Conservation (phyloP, 768 basidiomycete species). For the Termitomyces sp. region DNA sequence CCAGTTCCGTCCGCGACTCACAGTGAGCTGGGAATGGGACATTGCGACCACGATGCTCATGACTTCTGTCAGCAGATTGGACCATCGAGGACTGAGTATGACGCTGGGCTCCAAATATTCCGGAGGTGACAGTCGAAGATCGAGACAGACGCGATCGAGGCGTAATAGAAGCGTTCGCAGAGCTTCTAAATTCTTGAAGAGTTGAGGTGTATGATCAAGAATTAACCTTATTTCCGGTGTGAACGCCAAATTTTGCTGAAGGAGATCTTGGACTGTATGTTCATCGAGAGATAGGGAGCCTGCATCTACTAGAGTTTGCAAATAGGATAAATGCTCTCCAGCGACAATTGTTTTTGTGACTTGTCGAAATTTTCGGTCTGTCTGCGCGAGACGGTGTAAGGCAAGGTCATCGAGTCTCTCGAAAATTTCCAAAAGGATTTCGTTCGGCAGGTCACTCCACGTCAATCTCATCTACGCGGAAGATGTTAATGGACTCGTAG, state of each 20-base stretch:
- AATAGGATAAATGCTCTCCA: conserved; percentile 1
- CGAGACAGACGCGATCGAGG: background rate
- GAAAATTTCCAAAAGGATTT: conserved; percentile 9
- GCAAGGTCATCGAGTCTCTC: background rate
- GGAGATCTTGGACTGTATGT: conserved; percentile 1
- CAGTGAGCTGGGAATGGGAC: conserved; percentile 3
- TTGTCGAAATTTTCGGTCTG: background rate
- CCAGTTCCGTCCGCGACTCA: background rate
- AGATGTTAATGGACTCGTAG: background rate
- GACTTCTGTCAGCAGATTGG: conserved; percentile 5
- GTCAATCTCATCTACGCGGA: background rate
- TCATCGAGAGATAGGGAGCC: conserved; percentile 2
- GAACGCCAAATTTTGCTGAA: background rate
- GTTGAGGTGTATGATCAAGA: background rate
- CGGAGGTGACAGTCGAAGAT: background rate
- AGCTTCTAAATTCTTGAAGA: conserved; percentile 2
- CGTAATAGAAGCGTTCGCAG: background rate
- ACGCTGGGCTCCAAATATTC: background rate
- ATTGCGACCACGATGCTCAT: conserved; percentile 10
- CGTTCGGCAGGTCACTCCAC: conserved; percentile 2
- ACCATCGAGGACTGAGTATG: conserved; percentile 1
- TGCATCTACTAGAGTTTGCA: conserved; percentile 1
- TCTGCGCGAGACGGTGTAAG: background rate
- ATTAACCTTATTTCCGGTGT: background rate
- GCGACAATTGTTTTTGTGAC: background rate